These are phyloP conservation scores for Oemleria cerasiformis DNA, from an alignment of 306 rosid species.

Conservation along the genomic window DNA sequence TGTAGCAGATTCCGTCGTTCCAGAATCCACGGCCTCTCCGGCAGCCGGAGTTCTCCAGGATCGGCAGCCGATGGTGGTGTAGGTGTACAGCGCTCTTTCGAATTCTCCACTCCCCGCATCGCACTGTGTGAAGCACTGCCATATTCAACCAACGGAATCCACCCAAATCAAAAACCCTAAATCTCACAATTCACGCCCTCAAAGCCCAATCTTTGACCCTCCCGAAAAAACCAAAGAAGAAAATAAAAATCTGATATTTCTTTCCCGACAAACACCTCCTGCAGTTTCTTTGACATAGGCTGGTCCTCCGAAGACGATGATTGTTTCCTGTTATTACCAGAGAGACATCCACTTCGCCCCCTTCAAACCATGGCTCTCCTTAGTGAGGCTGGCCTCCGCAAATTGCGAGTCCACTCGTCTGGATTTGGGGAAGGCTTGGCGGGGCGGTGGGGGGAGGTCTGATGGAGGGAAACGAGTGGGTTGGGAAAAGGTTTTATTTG, in stretches of 20 bases:
- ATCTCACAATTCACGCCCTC: slow-evolving; percentile 29
- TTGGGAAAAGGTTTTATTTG: too few relatives aligned
- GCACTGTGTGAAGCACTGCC: slow-evolving; percentile 64
- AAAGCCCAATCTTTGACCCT: slow-evolving; percentile 23
- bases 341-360: slow-evolving; percentile 96
- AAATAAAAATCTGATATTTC: slow-evolving; percentile 16
- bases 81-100: slow-evolving; percentile 54
- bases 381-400: too few relatives aligned
- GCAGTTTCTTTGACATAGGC: slow-evolving; percentile 83
- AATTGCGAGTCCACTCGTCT: too few relatives aligned
- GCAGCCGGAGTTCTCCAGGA: slow-evolving; percentile 59
- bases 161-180: slow-evolving; percentile 30
- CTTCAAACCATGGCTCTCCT: slow-evolving; percentile 95
- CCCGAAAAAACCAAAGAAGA: slow-evolving; percentile 6
- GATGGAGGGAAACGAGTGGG: too few relatives aligned
- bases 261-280: slow-evolving; percentile 42
- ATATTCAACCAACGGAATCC: slow-evolving; percentile 54
- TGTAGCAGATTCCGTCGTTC: slow-evolving; percentile 53
- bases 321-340: slow-evolving; percentile 63
- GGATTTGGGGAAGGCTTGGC: too few relatives aligned
- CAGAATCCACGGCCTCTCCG: slow-evolving; percentile 51
- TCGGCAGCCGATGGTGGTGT: slow-evolving; percentile 50
- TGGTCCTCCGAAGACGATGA: slow-evolving; percentile 88
- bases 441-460: too few relatives aligned
- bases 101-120: slow-evolving; percentile 56